phyloP scores from a whole-genome alignment of 371 early-diverging fungal species.

The Nematocida sp. region DNA sequence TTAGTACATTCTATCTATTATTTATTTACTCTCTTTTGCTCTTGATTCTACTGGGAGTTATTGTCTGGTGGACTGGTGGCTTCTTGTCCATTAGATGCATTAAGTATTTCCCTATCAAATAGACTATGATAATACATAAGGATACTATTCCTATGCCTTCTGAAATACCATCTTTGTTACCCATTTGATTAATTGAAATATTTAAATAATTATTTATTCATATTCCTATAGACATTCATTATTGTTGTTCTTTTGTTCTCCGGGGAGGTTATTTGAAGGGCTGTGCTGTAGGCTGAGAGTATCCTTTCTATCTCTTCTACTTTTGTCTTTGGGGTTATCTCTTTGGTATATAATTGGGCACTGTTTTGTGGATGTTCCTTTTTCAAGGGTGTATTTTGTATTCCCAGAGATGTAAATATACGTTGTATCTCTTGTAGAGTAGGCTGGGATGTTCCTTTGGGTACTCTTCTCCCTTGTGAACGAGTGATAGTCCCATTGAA shows the following conservation, averaged over 20 bases:
- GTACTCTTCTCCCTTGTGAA: constrained; percentile 33
- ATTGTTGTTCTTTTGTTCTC: constrained; percentile 20
- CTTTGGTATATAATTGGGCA: neutral
- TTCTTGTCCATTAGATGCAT: constrained; percentile 1
- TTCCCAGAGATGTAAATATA: neutral
- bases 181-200: neutral
- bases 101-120: neutral
- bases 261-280: neutral
- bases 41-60: neutral
- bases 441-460: neutral
- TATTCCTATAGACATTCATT: neutral
- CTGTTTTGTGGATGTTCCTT: constrained; percentile 36
- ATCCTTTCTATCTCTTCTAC: constrained; percentile 26
- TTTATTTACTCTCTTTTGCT: constrained; percentile 4
- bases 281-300: neutral
- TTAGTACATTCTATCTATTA: neutral
- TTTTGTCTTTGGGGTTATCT: neutral
- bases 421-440: constrained; percentile 1
- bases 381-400: constrained; percentile 1
- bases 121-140: neutral
- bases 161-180: neutral
- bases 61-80: neutral
- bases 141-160: neutral
- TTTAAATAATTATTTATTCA: constrained; percentile 5
- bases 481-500: constrained; percentile 20